Evolutionary conservation across 1,139 yeast genomes (phyloP), one percentile per base, ranked within the genome.

Genomic region (Geotrichum siamense): DNA sequence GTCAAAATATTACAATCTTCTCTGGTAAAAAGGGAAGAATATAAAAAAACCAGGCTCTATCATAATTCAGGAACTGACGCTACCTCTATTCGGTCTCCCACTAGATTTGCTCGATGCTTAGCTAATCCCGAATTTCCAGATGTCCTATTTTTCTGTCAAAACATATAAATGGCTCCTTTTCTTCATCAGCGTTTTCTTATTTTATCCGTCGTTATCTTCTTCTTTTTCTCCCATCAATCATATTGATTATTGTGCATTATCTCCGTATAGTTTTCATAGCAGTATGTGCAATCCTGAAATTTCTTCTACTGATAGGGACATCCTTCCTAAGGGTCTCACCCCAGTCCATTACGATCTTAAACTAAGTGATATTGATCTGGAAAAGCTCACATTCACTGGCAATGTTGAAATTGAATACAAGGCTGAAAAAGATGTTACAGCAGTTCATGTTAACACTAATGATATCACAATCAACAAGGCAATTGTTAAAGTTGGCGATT

Each of bases 321-420:
- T 75, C 17, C 69, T 76, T 49, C 82, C 82, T 17, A 63, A 70
- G 48, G 67, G 69, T 50, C 75, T 76, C 49, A 70, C 65, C 51
- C 82, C 82, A 10, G 55, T 65, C 41, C 75, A 76, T 58, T 64
- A 64, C 51, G 48, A 61, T 35, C 51, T 64, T 43, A 51, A 55
- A 20, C 44, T 64, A 41, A 75, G 71, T 56, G 70, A 69, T 48
- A 59, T 76, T 48, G 68, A 71, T 38, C 60, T 72, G 50, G 75
- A 71, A 46, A 56, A 62, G 39, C 70, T 72, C 53, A 68, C 70
- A 27, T 76, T 74, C 65, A 68, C 70, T 38, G 82, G 82, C 38
- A 63, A 67, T 35, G 76, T 71, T 44, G 62, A 65, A 38, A 75
- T 76, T 53, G 74, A 71, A 43, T 68, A 74, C 53, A 60, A 65